Conservation (phyloP, 305 asterid genomes). For the Fraxinus dipetala region DNA sequence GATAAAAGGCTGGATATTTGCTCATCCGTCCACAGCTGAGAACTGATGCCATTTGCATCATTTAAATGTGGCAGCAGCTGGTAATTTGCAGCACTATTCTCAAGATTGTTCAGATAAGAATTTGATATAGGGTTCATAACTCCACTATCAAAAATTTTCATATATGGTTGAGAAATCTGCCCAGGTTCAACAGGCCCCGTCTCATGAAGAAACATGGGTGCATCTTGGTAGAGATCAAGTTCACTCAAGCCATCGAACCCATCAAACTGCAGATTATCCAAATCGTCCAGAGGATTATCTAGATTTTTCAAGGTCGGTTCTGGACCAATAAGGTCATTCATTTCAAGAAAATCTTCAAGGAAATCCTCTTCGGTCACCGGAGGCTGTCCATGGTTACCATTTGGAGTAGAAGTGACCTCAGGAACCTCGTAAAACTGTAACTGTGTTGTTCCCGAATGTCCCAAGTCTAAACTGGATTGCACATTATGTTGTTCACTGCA, state of each 20-base stretch:
- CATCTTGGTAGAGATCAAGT: conserved; percentile 57
- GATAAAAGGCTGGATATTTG: conserved; percentile 38
- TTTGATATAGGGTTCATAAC: conserved; percentile 27
- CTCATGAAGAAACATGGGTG: conserved; percentile 34
- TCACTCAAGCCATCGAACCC: conserved; percentile 53
- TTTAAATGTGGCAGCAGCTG: conserved; percentile 32
- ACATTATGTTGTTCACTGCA: background rate
- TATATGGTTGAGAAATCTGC: conserved; percentile 29
- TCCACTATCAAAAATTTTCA: conserved; percentile 29
- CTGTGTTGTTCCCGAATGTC: background rate
- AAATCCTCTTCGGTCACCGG: conserved; percentile 2
- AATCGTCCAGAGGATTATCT: conserved; percentile 26
- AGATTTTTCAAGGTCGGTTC: conserved; percentile 25
- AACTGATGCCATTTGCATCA: conserved; percentile 30
- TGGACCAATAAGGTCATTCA: conserved; percentile 65
- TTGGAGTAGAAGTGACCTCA: conserved; percentile 5
- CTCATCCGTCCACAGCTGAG: conserved; percentile 47
- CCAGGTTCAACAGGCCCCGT: conserved; percentile 34
- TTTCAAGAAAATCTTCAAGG: conserved; percentile 46
- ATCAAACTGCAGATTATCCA: conserved; percentile 41
- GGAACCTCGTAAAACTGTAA: background rate
- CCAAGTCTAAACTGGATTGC: conserved; percentile 8
- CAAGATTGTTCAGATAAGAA: conserved; percentile 27
- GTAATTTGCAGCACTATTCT: conserved; percentile 25
- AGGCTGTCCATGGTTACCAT: background rate